A percentile compares a stretch with the other conserved stretches of the same genome.
Conservation (phyloP, 2,329 filamentous ascomycete species). For the Alternaria angustiovoidea region DNA sequence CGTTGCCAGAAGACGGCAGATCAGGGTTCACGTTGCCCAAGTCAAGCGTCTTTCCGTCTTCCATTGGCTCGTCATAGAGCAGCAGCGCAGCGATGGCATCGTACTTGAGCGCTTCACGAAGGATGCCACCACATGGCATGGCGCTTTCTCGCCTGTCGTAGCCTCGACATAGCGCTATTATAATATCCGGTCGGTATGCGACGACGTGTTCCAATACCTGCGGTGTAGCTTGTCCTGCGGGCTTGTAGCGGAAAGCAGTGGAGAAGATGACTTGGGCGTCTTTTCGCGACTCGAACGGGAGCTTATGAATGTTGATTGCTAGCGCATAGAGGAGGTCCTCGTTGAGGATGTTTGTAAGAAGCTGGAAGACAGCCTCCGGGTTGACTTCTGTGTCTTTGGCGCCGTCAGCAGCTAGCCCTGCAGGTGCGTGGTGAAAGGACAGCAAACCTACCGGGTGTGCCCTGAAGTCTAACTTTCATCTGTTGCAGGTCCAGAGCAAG, state of each 20-base stretch:
- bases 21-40: constrained; percentile 80
- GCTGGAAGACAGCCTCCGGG: constrained; percentile 85
- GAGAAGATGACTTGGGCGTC: constrained; percentile 96
- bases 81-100: constrained; percentile 91
- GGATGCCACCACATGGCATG: constrained; percentile 86
- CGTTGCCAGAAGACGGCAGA: constrained; percentile 76
- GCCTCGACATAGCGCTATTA: constrained; percentile 86
- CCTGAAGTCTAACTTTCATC: constrained; percentile 93
- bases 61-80: constrained; percentile 85
- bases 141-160: constrained; percentile 92
- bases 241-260: constrained; percentile 90
- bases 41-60: constrained; percentile 76
- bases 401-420: constrained; percentile 22
- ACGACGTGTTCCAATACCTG: constrained; percentile 89
- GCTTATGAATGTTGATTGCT: constrained; percentile 79
- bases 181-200: constrained; percentile 82
- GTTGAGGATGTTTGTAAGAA: constrained; percentile 84
- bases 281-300: constrained; percentile 96
- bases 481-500: constrained; percentile 83
- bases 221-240: constrained; percentile 74
- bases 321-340: constrained; percentile 89
- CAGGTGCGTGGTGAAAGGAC: background rate
- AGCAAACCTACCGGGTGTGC: constrained; percentile 75
- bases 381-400: constrained; percentile 79
- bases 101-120: constrained; percentile 89